Base-by-base conservation (phyloP, 2,329 filamentous ascomycete genomes). In the Salinomyces thailandicus region DNA sequence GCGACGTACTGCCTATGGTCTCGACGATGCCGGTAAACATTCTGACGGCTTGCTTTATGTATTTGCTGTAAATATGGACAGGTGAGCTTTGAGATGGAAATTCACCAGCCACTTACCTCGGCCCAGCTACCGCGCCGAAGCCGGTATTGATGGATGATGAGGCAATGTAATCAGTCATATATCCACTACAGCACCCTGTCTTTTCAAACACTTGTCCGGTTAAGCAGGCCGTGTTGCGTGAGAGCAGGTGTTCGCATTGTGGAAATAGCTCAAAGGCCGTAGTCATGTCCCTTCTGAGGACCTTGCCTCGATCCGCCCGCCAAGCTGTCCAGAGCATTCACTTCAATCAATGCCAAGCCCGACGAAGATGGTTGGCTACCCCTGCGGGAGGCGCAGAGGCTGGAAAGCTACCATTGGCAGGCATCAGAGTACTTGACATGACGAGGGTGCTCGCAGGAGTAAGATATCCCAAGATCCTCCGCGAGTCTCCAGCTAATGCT, bases 11-110 rank as follows among this genome's bases (percentile, higher is more conserved):
- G 68, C 91, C 91, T 46, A 96, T 81, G 44, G 81, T 81, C 66
- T 94, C 86, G 37, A 94, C 84, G 44, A 94, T 82, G 50, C 91
- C 91, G 39, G 91, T 96, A 58, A 98, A 96, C 91, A 98, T 96
- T 43, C 44, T 68, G 51, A 7, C 31, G 7, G 22, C 29, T 15
- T 36, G 32, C 22, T 8, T 26, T 26, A n/a, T 26, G 22, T n/a
- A n/a, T n/a, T n/a, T n/a, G n/a, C n/a, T n/a, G n/a, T n/a, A n/a
- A n/a, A n/a, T n/a, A n/a, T n/a, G n/a, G n/a, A n/a, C n/a, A n/a
- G n/a, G n/a, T n/a, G n/a, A n/a, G 6, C 13, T 22, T 19, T 9
- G 11, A 5, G 5, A 7, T n/a, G 28, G 20, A 22, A 14, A 33
- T 16, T 16, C 27, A 30, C n/a, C 27, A n/a, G 6, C 22, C 31